Evolutionary conservation across 1,284 basidiomycete genomes (phyloP).

Genomic region (Malassezia cuniculi): DNA sequence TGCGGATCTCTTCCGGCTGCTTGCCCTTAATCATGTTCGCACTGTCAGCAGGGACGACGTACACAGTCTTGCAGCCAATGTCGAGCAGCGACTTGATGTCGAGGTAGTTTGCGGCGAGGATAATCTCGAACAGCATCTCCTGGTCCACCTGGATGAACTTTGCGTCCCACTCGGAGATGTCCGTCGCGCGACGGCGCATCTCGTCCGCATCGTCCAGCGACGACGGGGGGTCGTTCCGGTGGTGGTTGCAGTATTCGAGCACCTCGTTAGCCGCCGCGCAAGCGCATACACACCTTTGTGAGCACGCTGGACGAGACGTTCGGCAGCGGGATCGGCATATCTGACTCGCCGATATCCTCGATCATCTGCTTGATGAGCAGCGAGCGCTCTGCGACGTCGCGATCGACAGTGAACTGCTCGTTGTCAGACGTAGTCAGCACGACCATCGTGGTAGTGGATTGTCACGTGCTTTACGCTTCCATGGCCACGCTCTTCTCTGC

Average conservation of each 20-base stretch:
- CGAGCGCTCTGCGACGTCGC: slow-evolving; percentile 84
- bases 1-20: slow-evolving; percentile 87
- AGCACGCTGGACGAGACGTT: slow-evolving; percentile 92
- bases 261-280: slow-evolving; percentile 52
- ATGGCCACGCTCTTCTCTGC: not conserved
- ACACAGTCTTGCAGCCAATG: slow-evolving; percentile 96
- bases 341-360: slow-evolving; percentile 51
- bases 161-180: slow-evolving; percentile 97
- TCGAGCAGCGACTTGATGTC: slow-evolving; percentile 98
- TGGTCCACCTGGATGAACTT: slow-evolving; percentile 90
- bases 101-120: slow-evolving; percentile 97
- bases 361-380: slow-evolving; percentile 99
- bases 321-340: slow-evolving; percentile 81
- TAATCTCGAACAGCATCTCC: slow-evolving; percentile 97
- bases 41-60: slow-evolving; percentile 19
- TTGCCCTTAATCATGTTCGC: slow-evolving; percentile 99
- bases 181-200: slow-evolving; percentile 89
- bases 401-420: slow-evolving; percentile 84
- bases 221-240: slow-evolving; percentile 90
- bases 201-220: slow-evolving; percentile 63
- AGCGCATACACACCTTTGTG: slow-evolving; percentile 60
- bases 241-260: slow-evolving; percentile 97
- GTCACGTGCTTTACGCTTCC: not conserved
- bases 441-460: slow-evolving; percentile 21
- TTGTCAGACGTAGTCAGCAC: slow-evolving; percentile 63